Percentiles rank a stretch among this genome's conserved stretches.
phyloP scores from a whole-genome alignment of 345 rosid genomes.

The Acer saccharum region DNA sequence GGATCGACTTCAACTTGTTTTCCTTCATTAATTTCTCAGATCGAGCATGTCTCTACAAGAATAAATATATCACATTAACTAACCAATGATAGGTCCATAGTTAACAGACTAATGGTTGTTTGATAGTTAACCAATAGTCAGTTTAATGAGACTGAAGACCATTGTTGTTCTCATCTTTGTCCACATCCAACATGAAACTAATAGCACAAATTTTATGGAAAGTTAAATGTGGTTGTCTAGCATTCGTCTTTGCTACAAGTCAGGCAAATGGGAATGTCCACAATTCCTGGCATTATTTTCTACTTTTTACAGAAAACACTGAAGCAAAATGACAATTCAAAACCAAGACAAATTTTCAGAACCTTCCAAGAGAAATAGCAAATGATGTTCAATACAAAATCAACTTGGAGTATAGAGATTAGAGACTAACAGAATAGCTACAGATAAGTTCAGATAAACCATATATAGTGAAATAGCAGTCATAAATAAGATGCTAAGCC shows the following conservation, averaged over 20 bases:
- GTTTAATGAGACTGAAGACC: not conserved
- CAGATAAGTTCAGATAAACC: too few relatives aligned
- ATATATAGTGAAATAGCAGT: too few relatives aligned
- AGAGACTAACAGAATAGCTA: too few relatives aligned
- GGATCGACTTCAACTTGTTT: constrained; percentile 60
- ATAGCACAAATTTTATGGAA: constrained; percentile 1
- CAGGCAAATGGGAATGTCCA: not conserved
- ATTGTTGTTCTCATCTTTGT: not conserved
- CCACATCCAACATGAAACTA: not conserved
- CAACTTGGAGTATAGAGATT: not conserved
- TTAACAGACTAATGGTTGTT: too few relatives aligned
- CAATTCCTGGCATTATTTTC: not conserved
- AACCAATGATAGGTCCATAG: not conserved
- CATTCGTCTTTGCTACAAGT: not conserved
- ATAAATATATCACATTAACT: constrained; percentile 1
- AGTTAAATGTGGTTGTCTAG: not conserved
- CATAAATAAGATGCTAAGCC: too few relatives aligned
- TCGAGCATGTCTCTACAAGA: constrained; percentile 59
- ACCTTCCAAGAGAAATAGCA: not conserved
- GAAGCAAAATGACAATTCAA: not conserved
- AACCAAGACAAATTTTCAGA: not conserved
- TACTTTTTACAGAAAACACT: not conserved
- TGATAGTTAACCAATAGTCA: not conserved
- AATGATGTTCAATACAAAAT: not conserved
- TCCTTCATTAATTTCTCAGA: constrained; percentile 68